phyloP scores from a whole-genome alignment of 306 rosid species.

The Coriaria nepalensis region DNA sequence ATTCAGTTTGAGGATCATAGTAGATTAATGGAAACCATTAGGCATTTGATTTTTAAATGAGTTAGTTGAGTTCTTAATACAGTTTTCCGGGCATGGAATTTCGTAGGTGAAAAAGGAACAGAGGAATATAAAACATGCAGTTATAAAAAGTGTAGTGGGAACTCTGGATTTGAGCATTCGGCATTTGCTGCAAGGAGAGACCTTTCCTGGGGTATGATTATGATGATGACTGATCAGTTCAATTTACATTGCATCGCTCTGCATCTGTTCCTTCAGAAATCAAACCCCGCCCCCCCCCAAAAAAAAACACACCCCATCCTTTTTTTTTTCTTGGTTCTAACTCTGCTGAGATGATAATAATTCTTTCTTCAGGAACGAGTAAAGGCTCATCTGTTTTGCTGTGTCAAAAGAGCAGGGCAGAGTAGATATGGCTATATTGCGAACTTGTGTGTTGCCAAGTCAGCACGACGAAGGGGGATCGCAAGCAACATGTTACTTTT shows the following conservation, averaged over 20 bases:
- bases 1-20: neutral
- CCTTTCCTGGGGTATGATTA: conserved; percentile 65
- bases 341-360: conserved; percentile 3
- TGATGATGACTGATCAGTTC: neutral
- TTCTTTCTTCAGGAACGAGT: conserved; percentile 43
- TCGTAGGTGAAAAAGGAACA: conserved; percentile 70
- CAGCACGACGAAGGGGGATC: conserved; percentile 70
- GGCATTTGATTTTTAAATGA: neutral
- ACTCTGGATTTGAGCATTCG: conserved; percentile 73
- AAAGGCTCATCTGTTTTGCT: conserved; percentile 43
- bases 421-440: conserved; percentile 66
- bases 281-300: no score
- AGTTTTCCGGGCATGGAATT: conserved; percentile 29
- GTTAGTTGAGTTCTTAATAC: conserved; percentile 1
- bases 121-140: conserved; percentile 39
- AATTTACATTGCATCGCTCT: conserved; percentile 2
- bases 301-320: no score
- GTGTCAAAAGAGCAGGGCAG: conserved; percentile 30
- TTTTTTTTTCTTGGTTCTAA: no score
- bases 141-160: conserved; percentile 70
- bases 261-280: conserved; percentile 2
- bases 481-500: conserved; percentile 72
- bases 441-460: conserved; percentile 67
- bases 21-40: neutral
- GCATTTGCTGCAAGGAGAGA: conserved; percentile 70